Base-by-base conservation (phyloP, 768 basidiomycete species). In the Wakefieldia striispora region DNA sequence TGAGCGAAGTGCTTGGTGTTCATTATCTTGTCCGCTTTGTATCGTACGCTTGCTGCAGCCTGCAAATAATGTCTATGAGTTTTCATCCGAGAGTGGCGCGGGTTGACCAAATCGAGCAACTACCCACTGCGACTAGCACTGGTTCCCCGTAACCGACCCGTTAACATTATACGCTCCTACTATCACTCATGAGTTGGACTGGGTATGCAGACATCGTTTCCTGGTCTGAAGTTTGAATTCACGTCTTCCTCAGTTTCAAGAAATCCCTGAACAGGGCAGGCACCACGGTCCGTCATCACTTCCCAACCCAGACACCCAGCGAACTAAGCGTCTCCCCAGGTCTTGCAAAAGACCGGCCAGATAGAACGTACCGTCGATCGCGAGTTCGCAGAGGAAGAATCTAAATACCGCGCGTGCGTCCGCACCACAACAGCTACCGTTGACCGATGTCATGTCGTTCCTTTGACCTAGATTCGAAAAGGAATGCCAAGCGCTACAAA, bases 331-430 rank as follows among this genome's bases (percentile, higher is more conserved):
- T 19, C 47, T 34, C 56, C 36, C 37, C 64, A 93, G 90, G 79
- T 98, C 60, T 79, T 95, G 67, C 95, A 97, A 77, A 97, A 97
- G 82, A 95, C 95, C 1, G 95, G 95, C 48, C 95, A 97, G 71
- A 92, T 98, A 51, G 95, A 98, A 66, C 79, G 94, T 24, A 98
- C 95, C 0, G 82, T 97, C 21, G 95, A 98, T 70, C 75, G 90
- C 43, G 94, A 98, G 63, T 98, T 97, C 62, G 77, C 86, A 13
- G 87, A 94, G 50, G 95, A 97, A 69, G 92, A 97, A 67, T 81
- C 84, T 41, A 90, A 94, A 65, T 97, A 84, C 75, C 82, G 84
- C 73, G 80, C 80, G 95, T 97, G 67, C 67, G 91, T 43, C 45
- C 0, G 6, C 40, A 14, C 12, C 33, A 33, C 33, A 16, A 14